Base-by-base conservation (phyloP, 331 rosid genomes). In the Quercus tomentella region DNA sequence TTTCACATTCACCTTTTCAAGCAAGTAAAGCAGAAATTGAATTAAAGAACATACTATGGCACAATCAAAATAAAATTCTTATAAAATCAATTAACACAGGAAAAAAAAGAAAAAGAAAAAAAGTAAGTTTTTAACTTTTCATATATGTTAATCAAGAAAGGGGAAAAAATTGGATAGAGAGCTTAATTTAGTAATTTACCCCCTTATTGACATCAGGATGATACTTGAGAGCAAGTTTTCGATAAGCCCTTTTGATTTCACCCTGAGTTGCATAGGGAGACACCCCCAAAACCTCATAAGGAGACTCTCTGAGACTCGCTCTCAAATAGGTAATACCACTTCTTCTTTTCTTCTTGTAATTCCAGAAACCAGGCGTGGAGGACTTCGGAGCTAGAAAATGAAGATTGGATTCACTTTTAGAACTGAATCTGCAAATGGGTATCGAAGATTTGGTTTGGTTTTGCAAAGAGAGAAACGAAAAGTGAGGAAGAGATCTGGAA, bases 171-270 rank as follows among this genome's bases (percentile, higher is more conserved):
- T 33, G 54, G 43, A 74, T 45, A 0, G 57, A 75, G 62, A 23
- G 11, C 22, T n/a, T 26, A 85, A 73, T 54, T 55, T 33, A 78
- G 5, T 2, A 69, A 70, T 56, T 66, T 79, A 91, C 98, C 98
- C 92, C 88, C 83, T 92, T 92, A 77, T 94, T 94, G 58, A 92
- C 98, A 87, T 94, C 98, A 23, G 98, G 98, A 33, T 94, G 98
- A 86, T 77, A 90, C 92, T 90, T 96, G 16, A 96, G 96, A 81
- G 99, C 99, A 26, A 93, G 96, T 89, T 91, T 93, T 69, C 99
- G 84, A 84, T 93, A 96, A 4, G 99, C 98, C 91, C 80, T 88
- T 41, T 93, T 96, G 82, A 96, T 93, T 82, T 96, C 97, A 18
- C 49, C 83, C 1, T 79, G 78, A 68, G 87, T 82, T 16, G 97